These are phyloP conservation scores for Backusella morwellensis DNA, from an alignment of 192 early-diverging fungal species.

Conservation along the genomic window DNA sequence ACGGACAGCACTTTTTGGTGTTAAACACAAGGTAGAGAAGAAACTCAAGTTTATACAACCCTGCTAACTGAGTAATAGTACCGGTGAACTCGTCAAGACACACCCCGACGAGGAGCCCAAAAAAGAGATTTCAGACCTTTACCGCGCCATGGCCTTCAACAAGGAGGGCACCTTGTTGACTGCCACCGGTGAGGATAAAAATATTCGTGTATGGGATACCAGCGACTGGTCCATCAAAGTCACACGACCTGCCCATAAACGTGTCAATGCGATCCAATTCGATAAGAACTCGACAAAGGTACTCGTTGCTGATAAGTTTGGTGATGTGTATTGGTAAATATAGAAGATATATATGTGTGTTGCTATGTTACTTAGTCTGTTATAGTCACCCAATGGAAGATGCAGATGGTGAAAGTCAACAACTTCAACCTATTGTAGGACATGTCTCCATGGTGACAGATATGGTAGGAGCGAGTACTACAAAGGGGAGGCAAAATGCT, in stretches of 20 bases:
- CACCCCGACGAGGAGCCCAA: conserved; percentile 9
- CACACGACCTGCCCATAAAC: conserved; percentile 60
- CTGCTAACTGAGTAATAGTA: neutral
- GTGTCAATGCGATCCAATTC: conserved; percentile 74
- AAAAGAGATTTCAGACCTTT: conserved; percentile 35
- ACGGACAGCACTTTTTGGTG: conserved; percentile 50
- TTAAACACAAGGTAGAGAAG: conserved; percentile 44
- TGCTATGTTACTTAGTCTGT: neutral
- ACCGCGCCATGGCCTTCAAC: conserved; percentile 55
- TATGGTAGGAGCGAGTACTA: conserved; percentile 49
- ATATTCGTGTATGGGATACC: conserved; percentile 64
- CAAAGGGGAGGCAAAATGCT: neutral
- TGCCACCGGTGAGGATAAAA: conserved; percentile 65
- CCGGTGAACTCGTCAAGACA: conserved; percentile 29
- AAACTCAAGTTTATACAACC: too few species aligned
- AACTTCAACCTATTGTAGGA: conserved; percentile 64
- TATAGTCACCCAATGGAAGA: conserved; percentile 32
- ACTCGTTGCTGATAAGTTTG: conserved; percentile 91
- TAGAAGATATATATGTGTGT: too few species aligned
- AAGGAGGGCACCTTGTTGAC: conserved; percentile 57
- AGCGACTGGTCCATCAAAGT: conserved; percentile 53
- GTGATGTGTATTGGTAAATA: conserved; percentile 82
- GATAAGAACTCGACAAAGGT: conserved; percentile 59
- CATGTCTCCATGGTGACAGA: conserved; percentile 95
- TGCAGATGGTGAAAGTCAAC: conserved; percentile 34